Percentiles rank a stretch among this genome's conserved stretches.
phyloP scores from a whole-genome alignment of 163 green algal species.

The Chlamydomonas reinhardtii region DNA sequence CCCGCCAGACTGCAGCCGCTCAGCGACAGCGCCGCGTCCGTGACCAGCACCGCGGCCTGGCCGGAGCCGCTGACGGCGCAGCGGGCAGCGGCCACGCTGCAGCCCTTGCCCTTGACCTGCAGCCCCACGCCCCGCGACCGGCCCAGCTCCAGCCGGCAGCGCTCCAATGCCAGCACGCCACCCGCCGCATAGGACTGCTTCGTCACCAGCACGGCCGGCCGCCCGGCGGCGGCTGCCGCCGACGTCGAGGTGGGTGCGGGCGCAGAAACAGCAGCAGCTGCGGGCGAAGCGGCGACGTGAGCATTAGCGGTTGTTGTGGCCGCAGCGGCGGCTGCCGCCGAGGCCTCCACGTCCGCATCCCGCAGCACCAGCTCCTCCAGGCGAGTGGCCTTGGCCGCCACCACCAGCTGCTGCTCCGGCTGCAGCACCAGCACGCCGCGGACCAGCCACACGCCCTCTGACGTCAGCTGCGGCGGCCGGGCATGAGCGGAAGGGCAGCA shows the following conservation, averaged over 20 bases:
- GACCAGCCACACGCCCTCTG: conserved; percentile 4
- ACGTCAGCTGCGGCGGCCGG: background rate
- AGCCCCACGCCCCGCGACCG: background rate
- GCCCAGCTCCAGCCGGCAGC: conserved; percentile 20
- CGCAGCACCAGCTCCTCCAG: conserved; percentile 1
- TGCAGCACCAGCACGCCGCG: conserved; percentile 26
- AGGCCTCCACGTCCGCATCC: background rate
- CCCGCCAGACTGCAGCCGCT: background rate
- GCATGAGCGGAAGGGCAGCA: no score
- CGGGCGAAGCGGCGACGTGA: background rate
- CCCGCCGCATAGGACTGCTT: conserved; percentile 45
- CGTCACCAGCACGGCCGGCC: conserved; percentile 30
- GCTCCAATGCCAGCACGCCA: conserved; percentile 8
- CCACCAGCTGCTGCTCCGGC: conserved; percentile 38
- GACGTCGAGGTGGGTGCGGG: background rate
- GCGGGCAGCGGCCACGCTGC: background rate
- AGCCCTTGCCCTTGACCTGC: conserved; percentile 50
- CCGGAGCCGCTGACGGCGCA: conserved; percentile 5
- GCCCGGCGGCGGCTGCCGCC: background rate
- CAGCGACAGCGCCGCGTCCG: conserved; percentile 11
- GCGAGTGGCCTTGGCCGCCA: background rate
- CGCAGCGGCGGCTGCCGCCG: background rate
- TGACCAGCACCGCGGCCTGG: background rate
- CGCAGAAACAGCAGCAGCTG: background rate
- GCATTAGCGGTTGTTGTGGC: background rate